phyloP scores from a whole-genome alignment of 805 yeast species.

The Wickerhamiella kurtzmanii region DNA sequence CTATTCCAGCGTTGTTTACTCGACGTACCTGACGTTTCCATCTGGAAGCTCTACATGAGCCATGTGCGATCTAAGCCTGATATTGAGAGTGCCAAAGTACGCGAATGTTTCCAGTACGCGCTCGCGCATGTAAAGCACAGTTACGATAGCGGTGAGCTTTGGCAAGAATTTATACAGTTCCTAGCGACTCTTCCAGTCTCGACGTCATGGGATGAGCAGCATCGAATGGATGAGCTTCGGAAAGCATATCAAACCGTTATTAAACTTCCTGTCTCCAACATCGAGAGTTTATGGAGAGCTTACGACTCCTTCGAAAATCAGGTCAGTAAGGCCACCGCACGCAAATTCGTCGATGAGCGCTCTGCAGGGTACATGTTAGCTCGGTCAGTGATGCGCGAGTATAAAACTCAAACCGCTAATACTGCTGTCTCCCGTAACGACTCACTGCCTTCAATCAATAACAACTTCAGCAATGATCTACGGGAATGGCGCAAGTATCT shows the following conservation, averaged over 20 bases:
- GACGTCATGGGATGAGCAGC: conserved; percentile 76
- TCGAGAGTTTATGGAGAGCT: conserved; percentile 69
- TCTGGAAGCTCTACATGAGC: conserved; percentile 67
- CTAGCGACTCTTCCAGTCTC: conserved; percentile 48
- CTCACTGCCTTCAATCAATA: conserved; percentile 32
- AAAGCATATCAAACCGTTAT: conserved; percentile 57
- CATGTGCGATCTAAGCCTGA: conserved; percentile 49
- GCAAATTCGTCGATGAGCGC: conserved; percentile 70
- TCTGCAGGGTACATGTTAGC: conserved; percentile 81
- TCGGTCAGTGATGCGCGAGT: conserved; percentile 57
- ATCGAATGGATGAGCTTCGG: conserved; percentile 62
- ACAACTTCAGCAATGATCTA: conserved; percentile 8
- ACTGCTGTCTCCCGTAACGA: not conserved
- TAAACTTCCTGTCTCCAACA: conserved; percentile 57
- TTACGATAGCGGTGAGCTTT: conserved; percentile 51
- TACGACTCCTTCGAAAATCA: conserved; percentile 78
- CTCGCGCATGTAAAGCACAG: conserved; percentile 68
- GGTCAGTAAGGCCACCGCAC: conserved; percentile 58
- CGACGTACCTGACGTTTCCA: conserved; percentile 44
- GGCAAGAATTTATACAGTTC: conserved; percentile 75
- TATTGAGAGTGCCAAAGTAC: conserved; percentile 58
- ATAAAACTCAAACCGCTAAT: not conserved
- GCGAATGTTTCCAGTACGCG: conserved; percentile 82
- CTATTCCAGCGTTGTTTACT: conserved; percentile 54
- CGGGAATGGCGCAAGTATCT: conserved; percentile 22